Evolutionary conservation across 257 asterid species (phyloP).

Genomic region (Solanum piurae): DNA sequence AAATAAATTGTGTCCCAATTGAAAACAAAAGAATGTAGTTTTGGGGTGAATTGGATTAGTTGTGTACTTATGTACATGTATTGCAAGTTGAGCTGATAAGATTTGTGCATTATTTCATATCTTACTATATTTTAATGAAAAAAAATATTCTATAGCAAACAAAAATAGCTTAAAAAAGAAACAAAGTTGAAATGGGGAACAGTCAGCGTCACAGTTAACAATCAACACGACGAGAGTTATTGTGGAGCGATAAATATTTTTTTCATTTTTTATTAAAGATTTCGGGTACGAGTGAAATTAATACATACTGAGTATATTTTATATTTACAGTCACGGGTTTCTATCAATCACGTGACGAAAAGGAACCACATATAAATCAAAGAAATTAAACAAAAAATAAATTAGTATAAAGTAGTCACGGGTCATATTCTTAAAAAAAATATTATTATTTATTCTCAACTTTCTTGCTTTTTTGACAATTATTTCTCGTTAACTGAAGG

Average conservation of each 20-base stretch:
- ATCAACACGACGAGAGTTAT: accelerated
- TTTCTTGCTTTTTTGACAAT: neutral
- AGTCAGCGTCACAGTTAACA: neutral
- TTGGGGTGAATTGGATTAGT: neutral
- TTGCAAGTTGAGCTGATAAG: neutral
- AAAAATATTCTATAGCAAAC: neutral
- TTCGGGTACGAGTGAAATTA: too few relatives aligned
- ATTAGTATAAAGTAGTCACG: slow-evolving; percentile 5
- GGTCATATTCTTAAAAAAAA: neutral
- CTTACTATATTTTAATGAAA: neutral
- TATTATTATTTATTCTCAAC: neutral
- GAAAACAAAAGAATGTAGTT: neutral
- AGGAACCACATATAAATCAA: neutral
- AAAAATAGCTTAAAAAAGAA: neutral
- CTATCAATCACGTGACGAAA: neutral
- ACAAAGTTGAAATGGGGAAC: neutral
- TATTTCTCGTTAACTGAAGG: neutral
- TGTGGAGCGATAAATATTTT: too few relatives aligned
- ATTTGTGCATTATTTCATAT: neutral
- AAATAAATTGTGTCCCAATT: neutral
- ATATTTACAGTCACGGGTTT: neutral
- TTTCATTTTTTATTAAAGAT: too few relatives aligned
- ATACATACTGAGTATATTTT: too few relatives aligned
- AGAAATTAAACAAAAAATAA: neutral
- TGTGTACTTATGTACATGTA: too few relatives aligned